A percentile compares a stretch with the other conserved stretches of the same genome.
Conservation (phyloP, 768 basidiomycete genomes). For the Leccinellum luteum region DNA sequence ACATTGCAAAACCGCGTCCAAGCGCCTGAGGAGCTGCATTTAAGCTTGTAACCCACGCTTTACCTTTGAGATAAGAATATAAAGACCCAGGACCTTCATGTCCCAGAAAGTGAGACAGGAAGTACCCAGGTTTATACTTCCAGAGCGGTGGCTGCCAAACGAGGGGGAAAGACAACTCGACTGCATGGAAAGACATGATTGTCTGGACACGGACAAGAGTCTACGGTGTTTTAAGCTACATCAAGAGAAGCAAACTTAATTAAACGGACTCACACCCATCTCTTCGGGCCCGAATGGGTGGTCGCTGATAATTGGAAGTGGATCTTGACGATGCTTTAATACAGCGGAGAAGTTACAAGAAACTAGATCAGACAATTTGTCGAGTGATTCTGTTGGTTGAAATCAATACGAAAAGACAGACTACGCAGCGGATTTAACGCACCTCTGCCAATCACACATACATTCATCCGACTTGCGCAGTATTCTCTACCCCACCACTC, state of each 20-base stretch:
- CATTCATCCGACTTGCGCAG: slow-evolving; percentile 76
- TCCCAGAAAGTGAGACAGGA: slow-evolving; percentile 80
- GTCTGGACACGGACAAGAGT: slow-evolving; percentile 86
- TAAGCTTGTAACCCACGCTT: slow-evolving; percentile 81
- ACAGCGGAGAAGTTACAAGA: slow-evolving; percentile 72
- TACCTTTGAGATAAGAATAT: slow-evolving; percentile 83
- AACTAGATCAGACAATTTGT: slow-evolving; percentile 62
- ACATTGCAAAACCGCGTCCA: slow-evolving; percentile 84
- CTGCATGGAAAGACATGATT: slow-evolving; percentile 78
- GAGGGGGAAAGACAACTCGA: slow-evolving; percentile 82
- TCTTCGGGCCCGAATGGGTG: slow-evolving; percentile 74
- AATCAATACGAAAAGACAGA: background rate
- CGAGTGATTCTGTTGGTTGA: slow-evolving; percentile 59
- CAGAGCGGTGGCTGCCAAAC: slow-evolving; percentile 68
- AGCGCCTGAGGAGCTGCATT: slow-evolving; percentile 67
- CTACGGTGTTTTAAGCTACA: slow-evolving; percentile 30
- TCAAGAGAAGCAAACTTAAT: slow-evolving; percentile 20
- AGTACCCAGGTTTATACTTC: slow-evolving; percentile 75
- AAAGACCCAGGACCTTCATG: slow-evolving; percentile 94
- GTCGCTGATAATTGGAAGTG: slow-evolving; percentile 62
- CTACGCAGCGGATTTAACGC: background rate
- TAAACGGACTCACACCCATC: slow-evolving; percentile 56
- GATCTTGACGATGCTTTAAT: slow-evolving; percentile 56
- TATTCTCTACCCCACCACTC: slow-evolving; percentile 87
- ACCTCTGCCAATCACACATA: slow-evolving; percentile 83